Evolutionary conservation across 345 rosid species (phyloP).

Genomic region (Raphanus raphanistrum): DNA sequence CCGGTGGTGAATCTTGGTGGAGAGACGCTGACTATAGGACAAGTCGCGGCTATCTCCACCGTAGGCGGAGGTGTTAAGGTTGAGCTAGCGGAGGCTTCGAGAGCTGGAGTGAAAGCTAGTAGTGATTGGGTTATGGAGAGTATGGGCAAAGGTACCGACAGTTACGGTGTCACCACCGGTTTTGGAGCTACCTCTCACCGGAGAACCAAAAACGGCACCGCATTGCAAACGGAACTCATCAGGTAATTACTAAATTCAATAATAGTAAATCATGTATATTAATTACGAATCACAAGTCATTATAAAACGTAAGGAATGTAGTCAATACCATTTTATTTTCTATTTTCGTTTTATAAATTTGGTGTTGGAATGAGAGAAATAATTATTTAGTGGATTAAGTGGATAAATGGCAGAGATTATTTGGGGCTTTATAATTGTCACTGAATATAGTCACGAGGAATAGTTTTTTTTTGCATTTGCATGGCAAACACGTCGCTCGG

Average conservation of each 20-base stretch:
- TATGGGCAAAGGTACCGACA: slow-evolving; percentile 65
- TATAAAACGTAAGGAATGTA: slow-evolving; percentile 6
- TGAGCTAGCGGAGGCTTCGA: slow-evolving; percentile 52
- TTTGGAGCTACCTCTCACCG: slow-evolving; percentile 79
- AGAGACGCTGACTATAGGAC: slow-evolving; percentile 69
- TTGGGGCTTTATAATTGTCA: slow-evolving; percentile 24
- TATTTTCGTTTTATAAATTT: background rate
- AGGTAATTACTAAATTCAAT: slow-evolving; percentile 41
- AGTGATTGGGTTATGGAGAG: slow-evolving; percentile 85
- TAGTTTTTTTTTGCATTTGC: slow-evolving; percentile 13
- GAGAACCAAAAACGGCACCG: slow-evolving; percentile 68
- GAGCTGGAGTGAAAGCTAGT: slow-evolving; percentile 65
- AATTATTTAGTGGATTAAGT: slow-evolving; percentile 10
- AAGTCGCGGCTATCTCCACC: slow-evolving; percentile 63
- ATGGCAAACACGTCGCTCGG: slow-evolving; percentile 27
- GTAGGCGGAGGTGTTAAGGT: slow-evolving; percentile 40
- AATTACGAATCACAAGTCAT: background rate
- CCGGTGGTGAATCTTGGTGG: slow-evolving; percentile 69
- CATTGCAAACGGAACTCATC: slow-evolving; percentile 69
- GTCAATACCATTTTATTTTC: background rate
- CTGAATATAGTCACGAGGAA: slow-evolving; percentile 21
- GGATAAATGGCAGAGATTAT: slow-evolving; percentile 22
- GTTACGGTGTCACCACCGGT: slow-evolving; percentile 80
- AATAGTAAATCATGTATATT: background rate
- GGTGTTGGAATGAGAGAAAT: slow-evolving; percentile 4